Base-by-base conservation (phyloP, 345 rosid species). In the Abelmoschus esculentus region DNA sequence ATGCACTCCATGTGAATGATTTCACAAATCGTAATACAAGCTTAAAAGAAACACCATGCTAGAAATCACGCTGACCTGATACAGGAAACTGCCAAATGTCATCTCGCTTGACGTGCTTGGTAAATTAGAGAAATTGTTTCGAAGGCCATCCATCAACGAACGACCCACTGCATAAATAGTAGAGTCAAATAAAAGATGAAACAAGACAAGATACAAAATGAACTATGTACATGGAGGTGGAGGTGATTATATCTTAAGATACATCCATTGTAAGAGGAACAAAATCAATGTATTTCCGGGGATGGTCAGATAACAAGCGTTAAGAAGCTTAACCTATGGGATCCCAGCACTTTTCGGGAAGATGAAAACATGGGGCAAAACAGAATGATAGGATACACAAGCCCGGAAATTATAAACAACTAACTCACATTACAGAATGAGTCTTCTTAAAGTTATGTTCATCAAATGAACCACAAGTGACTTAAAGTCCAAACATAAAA, bases 71-170 rank as follows among this genome's bases (percentile, higher is more conserved):
- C 82, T 73, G 7, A 83, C 91, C 87, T 83, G 91, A 77, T 75
- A 77, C 77, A 80, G 66, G 69, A 71, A 70, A 74, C 42, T 77
- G 60, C 38, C 71, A 29, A 61, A 72, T 63, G 78, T 69, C 63
- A 69, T 61, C 61, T 83, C 84, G 70, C 13, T 70, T 7, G 81
- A 73, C 49, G 82, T 18, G 69, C 55, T 80, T 59, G 77, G 19
- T 38, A 73, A 77, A 61, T 76, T 72, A 69, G 76, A 76, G 61
- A 74, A 54, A 29, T 66, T 77, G 73, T 77, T 78, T 72, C 68
- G 77, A 65, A 82, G 86, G 76, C 87, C 80, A 29, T 84, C 80
- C 67, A 86, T 66, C 73, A 86, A 66, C 42, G 87, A 83, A 61
- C 81, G 75, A 47, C 83, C 78, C 61, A 69, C 86, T 83, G 69